Evolutionary conservation across 2,329 filamentous ascomycete genomes (phyloP), one percentile per base, ranked within the genome.

Genomic region (Phialophora tarda): DNA sequence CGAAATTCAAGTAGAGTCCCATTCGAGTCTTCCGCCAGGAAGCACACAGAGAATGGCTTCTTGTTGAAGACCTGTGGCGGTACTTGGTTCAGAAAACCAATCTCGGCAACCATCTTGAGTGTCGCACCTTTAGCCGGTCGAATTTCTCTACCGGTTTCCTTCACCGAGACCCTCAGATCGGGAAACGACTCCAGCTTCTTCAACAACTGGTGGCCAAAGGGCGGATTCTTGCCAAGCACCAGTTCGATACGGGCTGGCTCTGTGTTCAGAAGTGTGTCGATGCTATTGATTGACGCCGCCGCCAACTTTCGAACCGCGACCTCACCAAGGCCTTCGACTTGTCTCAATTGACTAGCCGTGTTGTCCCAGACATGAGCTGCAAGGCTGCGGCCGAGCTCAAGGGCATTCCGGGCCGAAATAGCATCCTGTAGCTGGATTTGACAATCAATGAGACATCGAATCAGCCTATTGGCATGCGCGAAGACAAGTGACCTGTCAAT

Each of bases 331-430:
- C 88, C 86, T 0, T 91, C 87, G 1, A 99, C 84, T 76, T 98
- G 94, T 67, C 90, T 90, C 74, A 99, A 85, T 71, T 97, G 91
- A 24, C 90, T 82, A 0, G 91, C 86, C 1, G 88, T 91, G 38
- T 90, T 88, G 73, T 99, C 95, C 95, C 93, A 97, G 1, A 84
- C 84, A 66, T 85, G 86, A 1, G 93, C 91, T 24, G 87, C 85
- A 59, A 98, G 80, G 70, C 91, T 92, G 64, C 94, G 85, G 56
- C 90, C 85, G 5, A 98, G 84, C 73, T 94, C 90, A 1, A 98
- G 83, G 5, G 90, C 90, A 67, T 88, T 88, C 30, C 85, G 85
- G 1, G 88, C 84, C 1, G 89, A 85, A 4, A 87, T 77, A 0
- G 91, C 89, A 75, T 98, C 92, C 76, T 82, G 80, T 74, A 78